Evolutionary conservation across 257 asterid genomes (phyloP), one percentile per base, ranked within the genome.

Genomic region (Primulina huaijiensis): DNA sequence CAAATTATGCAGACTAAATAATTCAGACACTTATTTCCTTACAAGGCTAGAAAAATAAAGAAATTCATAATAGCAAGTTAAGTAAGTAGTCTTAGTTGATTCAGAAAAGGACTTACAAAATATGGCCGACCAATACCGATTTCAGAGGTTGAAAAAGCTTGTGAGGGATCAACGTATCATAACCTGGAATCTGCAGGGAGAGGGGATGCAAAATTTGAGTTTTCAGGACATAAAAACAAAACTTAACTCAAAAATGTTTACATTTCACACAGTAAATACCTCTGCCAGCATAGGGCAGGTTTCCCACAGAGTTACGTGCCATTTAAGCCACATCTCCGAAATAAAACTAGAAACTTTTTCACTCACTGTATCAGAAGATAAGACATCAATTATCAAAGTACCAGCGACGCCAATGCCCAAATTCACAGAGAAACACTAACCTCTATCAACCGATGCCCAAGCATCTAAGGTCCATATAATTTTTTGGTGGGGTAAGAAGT

Each of bases 261-360:
- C 27, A 67, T 52, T 64, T 61, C 0, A 69, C 60, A 68, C 37
- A 64, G 60, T 60, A 77, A 64, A 34, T 74, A 88, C 90, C 92
- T 84, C 83, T 2, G 70, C 62, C 35, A 76, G 80, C 72, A 77
- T 46, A 82, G 90, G 88, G 69, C 82, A 79, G 66, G 66, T 71
- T 34, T 74, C 83, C 99, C 99, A 94, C 73, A 91, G 82, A 73
- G 83, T 75, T 80, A 78, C 73, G 75, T 91, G 99, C 99, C 99
- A 94, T 70, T 83, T 81, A 75, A 79, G 82, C 99, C 99, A 94
- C 95, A 94, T 81, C 74, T 90, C 97, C 71, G 85, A 78, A 68
- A 79, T 77, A 76, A 76, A 86, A 81, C 87, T 79, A 63, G 95
- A 78, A 67, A 94, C 46, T 74, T 82, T 84, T 74, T 78, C 80